Base-by-base conservation (phyloP, 805 yeast species). In the Myxozyma mucilagina region DNA sequence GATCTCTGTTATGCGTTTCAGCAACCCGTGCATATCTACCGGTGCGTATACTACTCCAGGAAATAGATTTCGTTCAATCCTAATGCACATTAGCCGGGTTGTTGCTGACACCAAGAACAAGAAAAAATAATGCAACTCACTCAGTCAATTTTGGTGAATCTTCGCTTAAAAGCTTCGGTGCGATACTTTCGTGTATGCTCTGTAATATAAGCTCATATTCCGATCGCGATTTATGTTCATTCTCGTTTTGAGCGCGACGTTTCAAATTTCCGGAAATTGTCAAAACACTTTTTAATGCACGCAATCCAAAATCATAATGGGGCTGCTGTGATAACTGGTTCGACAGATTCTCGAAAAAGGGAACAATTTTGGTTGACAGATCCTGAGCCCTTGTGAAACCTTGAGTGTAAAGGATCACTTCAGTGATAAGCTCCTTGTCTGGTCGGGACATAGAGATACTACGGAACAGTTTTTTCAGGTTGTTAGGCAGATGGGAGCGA, bases 241-340 rank as follows among this genome's bases (percentile, higher is more conserved):
- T 39, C 1, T 39, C 11, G 4, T 18, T 34, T 48, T 63, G 73
- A 24, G 29, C 29, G 42, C 52, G 50, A 52, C 81, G 71, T 59
- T 74, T 77, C 9, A 82, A 66, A 14, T 69, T 64, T 1, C 90
- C 89, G 65, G 92, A 85, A 57, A 80, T 81, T 8, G 77, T 73
- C 16, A 93, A 72, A 0, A 86, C 82, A 42, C 84, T 79, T 69
- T 92, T 93, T 59, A 93, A 72, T 0, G 96, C 86, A 61, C 98
- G 79, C 47, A 93, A 74, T 0, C 97, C 97, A 80, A 93, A 93
- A 69, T 93, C 97, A 68, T 93, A 93, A 70, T 93, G 97, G 4
- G 73, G 70, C 69, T 90, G 97, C 0, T 62, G 24, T 0, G 88
- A 79, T 11, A 84, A 73, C 0, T 60, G 53, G 0, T 14, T n/a